Evolutionary conservation across 352 stramenopile species (phyloP), one percentile per base, ranked within the genome.

Genomic region (Phytophthora quininea): DNA sequence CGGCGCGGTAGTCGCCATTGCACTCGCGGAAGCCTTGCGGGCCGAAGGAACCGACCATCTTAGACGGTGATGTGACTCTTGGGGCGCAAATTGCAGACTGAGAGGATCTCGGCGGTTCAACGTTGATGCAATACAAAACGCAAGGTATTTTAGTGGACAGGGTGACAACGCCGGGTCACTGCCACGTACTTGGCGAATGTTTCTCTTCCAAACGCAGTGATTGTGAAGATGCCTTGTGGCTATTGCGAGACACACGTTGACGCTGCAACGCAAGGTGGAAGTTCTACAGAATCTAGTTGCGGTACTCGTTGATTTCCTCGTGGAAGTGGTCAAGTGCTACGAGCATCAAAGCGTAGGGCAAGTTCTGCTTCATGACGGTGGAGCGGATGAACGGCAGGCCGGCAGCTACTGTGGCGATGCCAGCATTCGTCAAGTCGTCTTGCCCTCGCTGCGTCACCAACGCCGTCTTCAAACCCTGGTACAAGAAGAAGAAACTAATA

Each of bases 1-100:
- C 84, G 31, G 87, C 72, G 62, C 89, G 90, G 53, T 95, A 95
- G 73, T 98, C 95, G 71, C 98, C 95, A 19, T 71, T 79, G 74
- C 98, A 98, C 62, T 99, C 92, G 73, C 97, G 97, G 80, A 98
- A 98, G 74, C 97, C 98, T 35, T 67, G 61, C 2, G 81, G 64
- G 52, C 76, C 79, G 67, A 83, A 92, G 52, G 8, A 54, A 45
- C 59, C 48, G 19, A 24, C 19, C 19, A 24, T 24, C 19, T 24
- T 24, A 24, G 19, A 24, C 24, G 51, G 47, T 45, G 56, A 3
- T 11, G 40, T 65, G n/a, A 11, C 24, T 12, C 6, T 24, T 40
- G 35, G 14, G 11, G 29, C 49, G 67, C 46, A 57, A 42, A 55
- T 73, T 67, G 53, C 19, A 40, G 46, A 79, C 14, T 79, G 71